Conservation (phyloP, 768 basidiomycete species). For the Rhizopogon vulgaris region DNA sequence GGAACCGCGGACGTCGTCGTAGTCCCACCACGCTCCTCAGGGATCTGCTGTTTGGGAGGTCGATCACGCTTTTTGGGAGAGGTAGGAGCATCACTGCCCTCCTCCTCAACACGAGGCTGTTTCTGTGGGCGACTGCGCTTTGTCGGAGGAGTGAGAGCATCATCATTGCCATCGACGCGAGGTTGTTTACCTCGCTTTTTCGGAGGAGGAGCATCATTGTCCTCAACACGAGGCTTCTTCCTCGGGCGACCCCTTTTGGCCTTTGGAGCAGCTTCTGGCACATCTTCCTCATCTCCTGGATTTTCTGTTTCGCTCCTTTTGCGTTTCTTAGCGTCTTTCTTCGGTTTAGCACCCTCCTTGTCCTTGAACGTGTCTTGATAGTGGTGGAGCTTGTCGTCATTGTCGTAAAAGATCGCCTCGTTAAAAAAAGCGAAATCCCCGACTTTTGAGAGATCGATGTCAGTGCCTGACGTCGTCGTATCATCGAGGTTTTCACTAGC, state of each 20-base stretch:
- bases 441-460: slow-evolving; percentile 41
- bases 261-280: slow-evolving; percentile 15
- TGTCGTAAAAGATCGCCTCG: slow-evolving; percentile 50
- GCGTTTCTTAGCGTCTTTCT: slow-evolving; percentile 19
- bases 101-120: slow-evolving; percentile 11
- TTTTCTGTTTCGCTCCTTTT: slow-evolving; percentile 16
- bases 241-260: slow-evolving; percentile 50
- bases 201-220: slow-evolving; percentile 13
- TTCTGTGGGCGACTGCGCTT: slow-evolving; percentile 37
- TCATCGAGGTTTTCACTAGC: slow-evolving; percentile 60
- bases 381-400: slow-evolving; percentile 31
- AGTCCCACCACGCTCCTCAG: slow-evolving; percentile 3
- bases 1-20: slow-evolving; percentile 2
- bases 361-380: slow-evolving; percentile 49
- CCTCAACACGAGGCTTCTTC: slow-evolving; percentile 25
- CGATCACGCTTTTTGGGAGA: slow-evolving; percentile 31
- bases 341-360: slow-evolving; percentile 7
- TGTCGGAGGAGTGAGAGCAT: slow-evolving; percentile 19
- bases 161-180: slow-evolving; percentile 7
- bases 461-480: slow-evolving; percentile 32
- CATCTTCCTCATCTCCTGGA: slow-evolving; percentile 22
- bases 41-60: slow-evolving; percentile 21
- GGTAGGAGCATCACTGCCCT: slow-evolving; percentile 8
- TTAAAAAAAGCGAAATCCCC: slow-evolving; percentile 49
- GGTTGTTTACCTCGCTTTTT: slow-evolving; percentile 37